Conservation (phyloP, 2,329 filamentous ascomycete genomes). For the Fusarium sp. region DNA sequence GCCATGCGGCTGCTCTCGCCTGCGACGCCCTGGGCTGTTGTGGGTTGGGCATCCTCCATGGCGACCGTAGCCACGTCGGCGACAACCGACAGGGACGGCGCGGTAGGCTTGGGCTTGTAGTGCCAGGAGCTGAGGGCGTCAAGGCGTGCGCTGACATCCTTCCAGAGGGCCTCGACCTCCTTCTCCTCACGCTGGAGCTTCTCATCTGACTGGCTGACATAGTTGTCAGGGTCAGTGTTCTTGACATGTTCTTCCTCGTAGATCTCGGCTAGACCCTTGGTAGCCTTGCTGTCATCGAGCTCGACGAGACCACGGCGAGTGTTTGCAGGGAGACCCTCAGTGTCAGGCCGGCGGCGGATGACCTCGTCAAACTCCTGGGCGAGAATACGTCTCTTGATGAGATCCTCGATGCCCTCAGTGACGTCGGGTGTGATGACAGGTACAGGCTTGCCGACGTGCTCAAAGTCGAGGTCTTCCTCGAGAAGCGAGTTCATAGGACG, state of each 20-base stretch:
- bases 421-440: conserved; percentile 93
- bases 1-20: conserved; percentile 81
- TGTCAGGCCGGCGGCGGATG: conserved; percentile 81
- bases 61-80: conserved; percentile 89
- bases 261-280: conserved; percentile 87
- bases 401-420: conserved; percentile 88
- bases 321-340: conserved; percentile 68
- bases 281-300: conserved; percentile 87
- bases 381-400: conserved; percentile 94
- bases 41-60: conserved; percentile 96
- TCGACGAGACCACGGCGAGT: conserved; percentile 79
- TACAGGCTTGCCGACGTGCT: conserved; percentile 92
- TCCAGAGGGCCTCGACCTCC: conserved; percentile 87
- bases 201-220: conserved; percentile 84
- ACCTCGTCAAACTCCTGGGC: conserved; percentile 94
- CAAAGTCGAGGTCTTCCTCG: conserved; percentile 95
- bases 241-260: conserved; percentile 95
- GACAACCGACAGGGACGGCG: conserved; percentile 85
- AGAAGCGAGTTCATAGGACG: conserved; percentile 91
- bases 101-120: conserved; percentile 89
- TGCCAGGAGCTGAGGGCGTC: conserved; percentile 94
- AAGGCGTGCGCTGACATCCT: conserved; percentile 79
- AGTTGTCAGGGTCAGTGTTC: conserved; percentile 78
- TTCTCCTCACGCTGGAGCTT: conserved; percentile 84
- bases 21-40: conserved; percentile 78